Base-by-base conservation (phyloP, 176 grass and related monocot genomes). In the Guadua angustifolia region DNA sequence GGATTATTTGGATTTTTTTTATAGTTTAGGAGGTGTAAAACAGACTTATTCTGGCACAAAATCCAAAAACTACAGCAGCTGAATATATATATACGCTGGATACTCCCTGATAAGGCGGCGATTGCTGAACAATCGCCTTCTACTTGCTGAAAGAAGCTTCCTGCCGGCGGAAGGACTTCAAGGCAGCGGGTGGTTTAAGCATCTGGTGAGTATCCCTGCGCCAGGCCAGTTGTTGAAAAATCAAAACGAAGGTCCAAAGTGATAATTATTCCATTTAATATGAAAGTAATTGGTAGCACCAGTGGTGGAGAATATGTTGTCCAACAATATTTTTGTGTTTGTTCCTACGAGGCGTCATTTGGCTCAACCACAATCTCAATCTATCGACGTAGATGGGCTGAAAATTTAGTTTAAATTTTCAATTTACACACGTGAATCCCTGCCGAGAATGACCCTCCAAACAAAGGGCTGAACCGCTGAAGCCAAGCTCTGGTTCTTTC, bases 141-240 rank as follows among this genome's bases (percentile, higher is more conserved):
- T 95, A 68, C 91, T 98, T 43, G 87, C 86, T 7, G 96, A 98
- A 89, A 95, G 96, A 92, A 91, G 93, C 87, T 95, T 98, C 46
- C 79, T 98, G 65, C 87, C 95, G 58, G 68, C 86, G 46, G 91
- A 95, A 70, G 96, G 96, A 36, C 93, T 98, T 59, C 22, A 90
- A 83, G 91, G 96, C 78, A 95, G 96, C 87, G n/a, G 17, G n/a
- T 98, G 96, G 93, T 98, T 98, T 64, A 98, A 87, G 80, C 96
- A 98, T 83, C 79, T 95, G 89, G 93, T 98, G 75, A 86, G 86
- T 24, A 73, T 82, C 43, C 5, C 32, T 61, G 16, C 43, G 3
- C 42, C 58, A 79, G 7, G 3, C 42, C 58, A 79, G 7, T 3
- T 59, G 26, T 45, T 19, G 19, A 3, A n/a, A 56, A 56, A 21